phyloP scores from a whole-genome alignment of 2,329 filamentous ascomycete genomes.

The Apiospora sp. region DNA sequence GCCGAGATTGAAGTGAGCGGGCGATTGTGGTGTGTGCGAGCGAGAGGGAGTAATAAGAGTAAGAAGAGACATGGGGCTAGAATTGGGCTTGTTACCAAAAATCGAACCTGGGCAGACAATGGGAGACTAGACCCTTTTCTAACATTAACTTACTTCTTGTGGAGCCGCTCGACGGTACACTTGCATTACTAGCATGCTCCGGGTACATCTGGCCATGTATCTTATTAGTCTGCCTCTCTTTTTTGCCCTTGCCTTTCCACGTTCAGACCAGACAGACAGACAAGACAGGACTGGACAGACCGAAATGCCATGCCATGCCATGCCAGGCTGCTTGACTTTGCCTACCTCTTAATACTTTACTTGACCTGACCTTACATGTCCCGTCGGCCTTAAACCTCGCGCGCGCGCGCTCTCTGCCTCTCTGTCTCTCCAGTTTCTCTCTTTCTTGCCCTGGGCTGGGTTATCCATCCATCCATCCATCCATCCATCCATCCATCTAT shows the following conservation, averaged over 20 bases:
- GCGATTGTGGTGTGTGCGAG: neutral
- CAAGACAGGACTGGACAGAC: slow-evolving; percentile 1
- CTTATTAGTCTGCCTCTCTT: slow-evolving; percentile 21
- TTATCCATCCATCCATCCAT: neutral
- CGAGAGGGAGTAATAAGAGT: slow-evolving; percentile 3
- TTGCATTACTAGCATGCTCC: slow-evolving; percentile 27
- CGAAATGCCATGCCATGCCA: slow-evolving; percentile 23
- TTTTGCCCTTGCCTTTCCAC: slow-evolving; percentile 8
- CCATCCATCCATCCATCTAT: slow-evolving; percentile 14
- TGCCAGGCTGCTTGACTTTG: slow-evolving; percentile 25
- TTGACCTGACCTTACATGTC: slow-evolving; percentile 29
- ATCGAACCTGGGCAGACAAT: slow-evolving; percentile 20
- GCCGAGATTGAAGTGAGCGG: neutral
- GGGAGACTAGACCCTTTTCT: slow-evolving; percentile 19
- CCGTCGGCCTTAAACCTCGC: slow-evolving; percentile 14
- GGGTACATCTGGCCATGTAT: slow-evolving; percentile 8
- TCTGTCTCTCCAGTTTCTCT: slow-evolving; percentile 32
- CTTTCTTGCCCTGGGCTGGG: slow-evolving; percentile 28
- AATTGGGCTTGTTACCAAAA: slow-evolving; percentile 21
- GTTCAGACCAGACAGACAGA: slow-evolving; percentile 13
- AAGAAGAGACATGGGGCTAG: slow-evolving; percentile 19
- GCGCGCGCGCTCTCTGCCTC: slow-evolving; percentile 28
- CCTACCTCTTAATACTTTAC: slow-evolving; percentile 26
- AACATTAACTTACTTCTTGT: slow-evolving; percentile 19
- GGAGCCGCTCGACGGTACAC: slow-evolving; percentile 27